Evolutionary conservation across 2,329 filamentous ascomycete species (phyloP), one percentile per base, ranked within the genome.

Genomic region (Fusarium pininemorale): DNA sequence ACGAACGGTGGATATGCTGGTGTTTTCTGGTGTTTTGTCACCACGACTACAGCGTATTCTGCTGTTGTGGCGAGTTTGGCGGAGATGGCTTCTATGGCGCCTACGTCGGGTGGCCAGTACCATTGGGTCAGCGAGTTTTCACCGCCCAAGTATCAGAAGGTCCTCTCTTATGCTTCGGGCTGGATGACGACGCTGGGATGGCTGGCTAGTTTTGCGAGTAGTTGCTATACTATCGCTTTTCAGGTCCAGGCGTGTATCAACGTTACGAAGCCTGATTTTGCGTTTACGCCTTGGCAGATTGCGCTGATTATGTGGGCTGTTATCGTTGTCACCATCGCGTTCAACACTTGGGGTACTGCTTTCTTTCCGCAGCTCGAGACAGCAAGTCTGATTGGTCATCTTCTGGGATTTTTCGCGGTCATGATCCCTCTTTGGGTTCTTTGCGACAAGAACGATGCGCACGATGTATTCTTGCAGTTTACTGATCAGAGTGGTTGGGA

Each of bases 91-190:
- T 72, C 69, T 8, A 72, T 72, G 69, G 69, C 69, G 5, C 69
- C 69, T 10, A 72, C 69, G 1, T 72, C 69, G 2, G 69, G 69
- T 12, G 69, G 69, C 3, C 69, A 72, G 50, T 72, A 72, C 1
- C 69, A 72, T 6, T 72, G 69, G 69, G 69, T 72, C 5, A 72
- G 69, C 5, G 69, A 72, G 15, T 72, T 72, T 8, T 72, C 69
- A 9, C 69, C 69, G 1, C 69, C 63, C 0, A 45, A 15, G 4
- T 72, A 69, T 10, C 69, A 72, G 4, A 72, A 72, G 22, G 14
- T 69, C 4, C 47, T 72, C 1, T 72, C 69, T 0, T 72, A 72
- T 32, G 69, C 69, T 1, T 72, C 69, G 0, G 69, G 69, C 0
- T 72, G 69, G 69, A 72, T 72, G 69, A 72, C 69, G 3, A 72